phyloP scores from a whole-genome alignment of 495 filamentous ascomycete genomes.

The Penicillium silybi region DNA sequence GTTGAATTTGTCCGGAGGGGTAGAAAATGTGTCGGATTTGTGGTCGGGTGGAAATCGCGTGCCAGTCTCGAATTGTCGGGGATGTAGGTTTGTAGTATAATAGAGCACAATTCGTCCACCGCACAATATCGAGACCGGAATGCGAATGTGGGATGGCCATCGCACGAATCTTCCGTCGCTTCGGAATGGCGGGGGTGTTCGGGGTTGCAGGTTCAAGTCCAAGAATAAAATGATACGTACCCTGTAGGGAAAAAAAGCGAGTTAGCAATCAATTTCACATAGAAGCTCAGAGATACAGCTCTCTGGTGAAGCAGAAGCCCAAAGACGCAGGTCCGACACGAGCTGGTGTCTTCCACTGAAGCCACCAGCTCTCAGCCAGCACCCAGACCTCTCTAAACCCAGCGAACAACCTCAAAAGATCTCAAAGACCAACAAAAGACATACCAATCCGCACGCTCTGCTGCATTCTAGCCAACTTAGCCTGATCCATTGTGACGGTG shows the following conservation, averaged over 20 bases:
- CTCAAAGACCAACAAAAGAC: slow-evolving; percentile 14
- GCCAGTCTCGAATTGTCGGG: not conserved
- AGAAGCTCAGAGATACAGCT: not conserved
- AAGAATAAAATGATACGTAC: slow-evolving; percentile 24
- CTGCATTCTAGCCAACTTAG: slow-evolving; percentile 56
- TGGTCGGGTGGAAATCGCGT: not conserved
- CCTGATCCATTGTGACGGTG: slow-evolving; percentile 51
- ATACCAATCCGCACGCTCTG: slow-evolving; percentile 54
- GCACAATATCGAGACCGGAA: not conserved
- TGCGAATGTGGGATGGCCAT: not conserved
- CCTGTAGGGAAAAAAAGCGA: slow-evolving; percentile 16
- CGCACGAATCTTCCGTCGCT: slow-evolving; percentile 1
- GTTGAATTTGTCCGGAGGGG: not conserved
- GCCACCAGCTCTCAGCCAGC: not conserved
- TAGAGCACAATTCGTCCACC: not conserved
- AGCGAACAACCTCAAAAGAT: not conserved
- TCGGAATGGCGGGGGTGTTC: not conserved
- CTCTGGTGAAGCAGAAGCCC: not conserved
- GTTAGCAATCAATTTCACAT: slow-evolving; percentile 2
- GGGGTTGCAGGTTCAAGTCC: not conserved
- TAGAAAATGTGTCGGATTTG: not conserved
- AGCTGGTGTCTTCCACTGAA: not conserved
- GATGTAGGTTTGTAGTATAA: not conserved
- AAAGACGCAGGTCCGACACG: not conserved
- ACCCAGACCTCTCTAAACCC: slow-evolving; percentile 3